A percentile compares a stretch with the other conserved stretches of the same genome.
Conservation (phyloP, 1,284 basidiomycete species). For the Kwoniella shivajii region DNA sequence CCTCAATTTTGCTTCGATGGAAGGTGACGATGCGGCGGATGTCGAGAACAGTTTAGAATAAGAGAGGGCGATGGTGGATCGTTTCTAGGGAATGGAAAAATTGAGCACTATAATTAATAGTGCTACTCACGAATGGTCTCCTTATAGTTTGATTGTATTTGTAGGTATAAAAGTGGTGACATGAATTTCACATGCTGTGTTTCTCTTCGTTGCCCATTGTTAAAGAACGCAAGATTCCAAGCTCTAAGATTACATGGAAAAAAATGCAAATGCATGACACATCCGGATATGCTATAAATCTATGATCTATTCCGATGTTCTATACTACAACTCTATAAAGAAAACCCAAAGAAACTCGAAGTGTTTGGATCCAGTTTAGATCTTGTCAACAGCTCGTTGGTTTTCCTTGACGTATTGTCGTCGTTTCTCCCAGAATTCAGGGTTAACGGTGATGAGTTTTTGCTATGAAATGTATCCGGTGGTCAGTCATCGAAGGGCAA, state of each 20-base stretch:
- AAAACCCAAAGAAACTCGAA: no score
- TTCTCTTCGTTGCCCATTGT: no score
- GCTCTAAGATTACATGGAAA: background rate
- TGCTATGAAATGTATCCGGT: slow-evolving; percentile 19
- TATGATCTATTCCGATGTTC: background rate
- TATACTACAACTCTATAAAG: slow-evolving; percentile 1
- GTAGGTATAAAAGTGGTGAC: background rate
- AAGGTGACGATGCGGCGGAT: slow-evolving; percentile 84
- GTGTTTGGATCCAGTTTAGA: slow-evolving; percentile 6
- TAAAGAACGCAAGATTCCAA: no score
- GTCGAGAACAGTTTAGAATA: slow-evolving; percentile 68
- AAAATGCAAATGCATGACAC: background rate
- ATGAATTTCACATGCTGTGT: slow-evolving; percentile 1
- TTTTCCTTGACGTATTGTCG: slow-evolving; percentile 24
- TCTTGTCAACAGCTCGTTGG: slow-evolving; percentile 27
- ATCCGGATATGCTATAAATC: slow-evolving; percentile 1
- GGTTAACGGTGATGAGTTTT: slow-evolving; percentile 44
- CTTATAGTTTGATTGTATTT: slow-evolving; percentile 9
- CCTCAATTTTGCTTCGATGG: slow-evolving; percentile 85
- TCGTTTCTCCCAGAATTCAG: slow-evolving; percentile 49
- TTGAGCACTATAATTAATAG: no score
- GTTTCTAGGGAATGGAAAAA: background rate
- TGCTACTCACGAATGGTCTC: background rate
- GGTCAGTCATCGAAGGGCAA: background rate
- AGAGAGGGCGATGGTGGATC: background rate